Conservation (phyloP, 2,329 filamentous ascomycete species). For the Sarocladiaceae sp. region DNA sequence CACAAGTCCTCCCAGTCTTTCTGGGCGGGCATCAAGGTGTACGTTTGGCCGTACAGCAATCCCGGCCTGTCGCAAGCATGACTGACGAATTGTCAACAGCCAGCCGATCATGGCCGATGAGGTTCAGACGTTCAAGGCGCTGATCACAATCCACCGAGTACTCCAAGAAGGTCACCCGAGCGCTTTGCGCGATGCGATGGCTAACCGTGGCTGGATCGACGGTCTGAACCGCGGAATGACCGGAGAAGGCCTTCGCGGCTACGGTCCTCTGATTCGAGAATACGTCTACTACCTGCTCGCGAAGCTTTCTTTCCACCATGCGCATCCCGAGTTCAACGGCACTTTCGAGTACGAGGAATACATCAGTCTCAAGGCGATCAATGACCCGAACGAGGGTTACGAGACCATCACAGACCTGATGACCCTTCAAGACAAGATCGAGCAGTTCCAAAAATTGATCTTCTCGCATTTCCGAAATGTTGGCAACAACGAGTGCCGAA, state of each 20-base stretch:
- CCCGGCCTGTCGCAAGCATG: background rate
- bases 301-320: conserved; percentile 92
- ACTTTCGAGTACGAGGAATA: conserved; percentile 99
- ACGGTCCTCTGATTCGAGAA: conserved; percentile 88
- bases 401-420: conserved; percentile 97
- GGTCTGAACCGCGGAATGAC: conserved; percentile 77
- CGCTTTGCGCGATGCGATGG: conserved; percentile 80
- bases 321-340: conserved; percentile 97
- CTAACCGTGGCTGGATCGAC: conserved; percentile 86
- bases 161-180: conserved; percentile 92
- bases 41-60: conserved; percentile 33
- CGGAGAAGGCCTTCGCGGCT: conserved; percentile 82
- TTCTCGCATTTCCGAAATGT: conserved; percentile 93
- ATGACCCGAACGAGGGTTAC: conserved; percentile 95
- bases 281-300: conserved; percentile 94
- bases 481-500: conserved; percentile 92
- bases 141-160: conserved; percentile 96
- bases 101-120: conserved; percentile 98
- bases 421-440: conserved; percentile 95
- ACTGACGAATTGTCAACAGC: conserved; percentile 36
- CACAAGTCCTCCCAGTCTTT: conserved; percentile 93
- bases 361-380: conserved; percentile 94
- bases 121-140: conserved; percentile 96
- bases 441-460: conserved; percentile 96
- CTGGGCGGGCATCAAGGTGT: conserved; percentile 99